Conservation (phyloP, 345 rosid species). For the Aquilaria yunnanensis region DNA sequence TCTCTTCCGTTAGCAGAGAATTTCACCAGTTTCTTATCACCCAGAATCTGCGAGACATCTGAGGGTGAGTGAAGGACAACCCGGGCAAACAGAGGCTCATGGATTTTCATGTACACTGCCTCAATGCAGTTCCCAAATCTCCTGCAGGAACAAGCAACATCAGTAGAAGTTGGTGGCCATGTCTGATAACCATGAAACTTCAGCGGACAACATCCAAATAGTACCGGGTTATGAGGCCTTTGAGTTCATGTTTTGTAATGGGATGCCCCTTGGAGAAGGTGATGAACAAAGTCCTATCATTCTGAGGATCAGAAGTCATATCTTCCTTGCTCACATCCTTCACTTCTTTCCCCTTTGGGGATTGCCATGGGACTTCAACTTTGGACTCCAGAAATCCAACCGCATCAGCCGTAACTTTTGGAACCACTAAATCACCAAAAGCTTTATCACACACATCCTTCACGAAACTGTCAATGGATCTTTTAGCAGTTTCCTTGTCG, state of each 20-base stretch:
- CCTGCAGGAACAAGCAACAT: constrained; percentile 3
- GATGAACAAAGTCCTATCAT: constrained; percentile 19
- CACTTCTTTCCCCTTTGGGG: not conserved
- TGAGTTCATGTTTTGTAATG: constrained; percentile 16
- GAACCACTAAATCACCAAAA: constrained; percentile 5
- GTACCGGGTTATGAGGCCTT: constrained; percentile 15
- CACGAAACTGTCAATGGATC: not conserved
- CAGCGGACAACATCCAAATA: not conserved
- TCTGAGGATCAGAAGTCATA: not conserved
- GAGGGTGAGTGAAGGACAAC: constrained; percentile 9
- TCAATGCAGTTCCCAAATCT: constrained; percentile 17
- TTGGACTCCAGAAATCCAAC: not conserved
- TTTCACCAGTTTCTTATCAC: constrained; percentile 4
- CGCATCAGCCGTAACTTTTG: not conserved
- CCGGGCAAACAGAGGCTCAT: constrained; percentile 12
- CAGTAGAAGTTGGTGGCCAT: too few species aligned
- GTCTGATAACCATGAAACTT: too few species aligned
- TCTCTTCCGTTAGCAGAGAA: constrained; percentile 14
- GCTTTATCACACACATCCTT: constrained; percentile 4
- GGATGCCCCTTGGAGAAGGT: constrained; percentile 27
- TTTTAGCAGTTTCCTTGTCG: not conserved
- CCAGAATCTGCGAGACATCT: constrained; percentile 9
- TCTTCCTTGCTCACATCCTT: not conserved
- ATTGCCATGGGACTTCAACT: not conserved
- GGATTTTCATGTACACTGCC: constrained; percentile 6